Conservation (phyloP, 129 eudicot genomes). For the Ambrosia trifida region DNA sequence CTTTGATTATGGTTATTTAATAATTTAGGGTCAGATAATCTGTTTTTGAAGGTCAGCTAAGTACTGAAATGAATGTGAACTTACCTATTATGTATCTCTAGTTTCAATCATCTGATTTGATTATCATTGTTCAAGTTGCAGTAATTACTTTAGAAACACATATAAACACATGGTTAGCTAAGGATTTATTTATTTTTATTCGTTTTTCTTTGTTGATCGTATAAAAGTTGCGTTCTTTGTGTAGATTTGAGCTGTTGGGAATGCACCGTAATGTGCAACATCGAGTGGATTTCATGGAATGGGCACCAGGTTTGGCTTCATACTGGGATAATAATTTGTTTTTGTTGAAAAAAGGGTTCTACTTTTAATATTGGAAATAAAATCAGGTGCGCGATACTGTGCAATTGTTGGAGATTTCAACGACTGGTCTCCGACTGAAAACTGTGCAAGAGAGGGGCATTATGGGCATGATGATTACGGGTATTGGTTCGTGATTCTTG, state of each 20-base stretch:
- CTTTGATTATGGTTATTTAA: not conserved
- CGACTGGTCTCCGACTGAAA: constrained; percentile 92
- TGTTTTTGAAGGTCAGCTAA: not conserved
- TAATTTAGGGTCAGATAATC: not conserved
- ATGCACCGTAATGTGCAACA: constrained; percentile 90
- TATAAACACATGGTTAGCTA: not conserved
- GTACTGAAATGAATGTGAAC: not conserved
- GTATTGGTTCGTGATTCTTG: constrained; percentile 91
- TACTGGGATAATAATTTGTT: not conserved
- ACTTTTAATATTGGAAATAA: constrained; percentile 18
- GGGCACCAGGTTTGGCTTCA: constrained; percentile 94
- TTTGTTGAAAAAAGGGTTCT: not conserved
- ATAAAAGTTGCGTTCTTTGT: not conserved
- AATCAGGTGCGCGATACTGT: constrained; percentile 93
- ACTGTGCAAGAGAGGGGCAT: constrained; percentile 87
- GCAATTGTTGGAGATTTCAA: constrained; percentile 90
- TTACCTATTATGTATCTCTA: not conserved
- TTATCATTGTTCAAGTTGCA: constrained; percentile 6
- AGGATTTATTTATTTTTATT: not conserved
- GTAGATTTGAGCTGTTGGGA: constrained; percentile 77
- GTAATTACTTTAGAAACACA: constrained; percentile 6
- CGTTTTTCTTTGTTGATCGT: not conserved
- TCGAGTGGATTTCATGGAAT: constrained; percentile 92
- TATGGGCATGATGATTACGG: constrained; percentile 97
- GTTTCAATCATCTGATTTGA: not conserved